Conservation (phyloP, 306 rosid species). For the Trifolium repens region DNA sequence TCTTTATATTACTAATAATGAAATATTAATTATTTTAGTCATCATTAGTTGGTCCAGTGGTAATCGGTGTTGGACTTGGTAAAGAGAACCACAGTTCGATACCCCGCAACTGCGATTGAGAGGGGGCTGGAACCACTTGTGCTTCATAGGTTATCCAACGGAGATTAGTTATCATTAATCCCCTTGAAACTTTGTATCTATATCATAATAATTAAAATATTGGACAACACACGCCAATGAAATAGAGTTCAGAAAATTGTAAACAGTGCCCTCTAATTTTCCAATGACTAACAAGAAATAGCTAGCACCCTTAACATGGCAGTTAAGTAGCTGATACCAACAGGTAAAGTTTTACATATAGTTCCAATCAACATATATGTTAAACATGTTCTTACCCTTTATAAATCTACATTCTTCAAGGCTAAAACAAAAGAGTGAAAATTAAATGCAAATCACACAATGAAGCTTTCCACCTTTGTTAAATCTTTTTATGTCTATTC, state of each 20-base stretch:
- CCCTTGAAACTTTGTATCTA: too few species aligned
- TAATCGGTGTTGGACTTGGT: too few species aligned
- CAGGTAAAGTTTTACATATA: slow-evolving; percentile 11
- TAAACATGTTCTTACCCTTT: slow-evolving; percentile 10
- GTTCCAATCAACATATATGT: slow-evolving; percentile 15
- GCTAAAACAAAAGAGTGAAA: not conserved
- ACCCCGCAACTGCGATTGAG: too few species aligned
- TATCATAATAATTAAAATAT: not conserved
- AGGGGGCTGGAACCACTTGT: too few species aligned
- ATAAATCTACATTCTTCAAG: slow-evolving; percentile 16
- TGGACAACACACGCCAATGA: slow-evolving; percentile 26
- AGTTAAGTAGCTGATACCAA: slow-evolving; percentile 21
- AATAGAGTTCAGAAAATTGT: slow-evolving; percentile 5
- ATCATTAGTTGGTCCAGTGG: too few species aligned
- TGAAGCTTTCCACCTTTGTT: slow-evolving; percentile 32
- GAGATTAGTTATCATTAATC: too few species aligned
- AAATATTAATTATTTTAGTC: too few species aligned
- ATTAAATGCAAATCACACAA: slow-evolving; percentile 28
- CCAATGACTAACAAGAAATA: slow-evolving; percentile 11
- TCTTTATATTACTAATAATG: too few species aligned
- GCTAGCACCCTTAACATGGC: not conserved
- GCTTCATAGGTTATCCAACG: too few species aligned
- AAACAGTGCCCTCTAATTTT: not conserved
- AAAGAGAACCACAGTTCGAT: too few species aligned
- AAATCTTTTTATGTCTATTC: slow-evolving; percentile 14